phyloP scores from a whole-genome alignment of 129 eudicot genomes.

The Smallanthus sonchifolius region DNA sequence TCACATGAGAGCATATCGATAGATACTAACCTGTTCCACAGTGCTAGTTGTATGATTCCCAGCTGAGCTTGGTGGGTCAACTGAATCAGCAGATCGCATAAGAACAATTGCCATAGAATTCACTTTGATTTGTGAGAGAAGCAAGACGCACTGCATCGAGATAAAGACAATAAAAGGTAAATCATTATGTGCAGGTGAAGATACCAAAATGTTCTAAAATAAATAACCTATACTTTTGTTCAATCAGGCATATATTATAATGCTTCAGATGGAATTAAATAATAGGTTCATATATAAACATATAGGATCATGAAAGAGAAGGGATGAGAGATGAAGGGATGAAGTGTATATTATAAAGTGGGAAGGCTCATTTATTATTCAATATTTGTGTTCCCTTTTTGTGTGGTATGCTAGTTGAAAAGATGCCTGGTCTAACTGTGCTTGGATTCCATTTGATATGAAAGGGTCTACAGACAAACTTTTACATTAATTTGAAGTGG shows the following conservation, averaged over 20 bases:
- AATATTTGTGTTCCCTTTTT: background rate
- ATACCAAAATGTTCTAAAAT: background rate
- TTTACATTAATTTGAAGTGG: background rate
- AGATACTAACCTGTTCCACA: slow-evolving; percentile 66
- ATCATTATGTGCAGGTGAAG: slow-evolving; percentile 8
- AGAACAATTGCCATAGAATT: slow-evolving; percentile 88
- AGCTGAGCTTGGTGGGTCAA: slow-evolving; percentile 16
- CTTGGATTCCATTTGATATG: background rate
- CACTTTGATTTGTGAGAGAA: slow-evolving; percentile 72
- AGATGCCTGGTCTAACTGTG: background rate
- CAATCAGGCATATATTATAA: background rate
- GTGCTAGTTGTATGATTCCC: slow-evolving; percentile 46
- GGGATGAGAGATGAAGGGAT: background rate
- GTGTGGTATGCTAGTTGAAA: background rate
- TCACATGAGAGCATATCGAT: slow-evolving; percentile 6
- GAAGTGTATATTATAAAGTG: background rate
- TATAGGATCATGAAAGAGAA: no score
- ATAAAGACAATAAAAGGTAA: slow-evolving; percentile 15
- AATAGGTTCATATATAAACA: background rate
- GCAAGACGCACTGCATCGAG: slow-evolving; percentile 64
- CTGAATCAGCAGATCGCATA: slow-evolving; percentile 43
- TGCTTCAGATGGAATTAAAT: background rate
- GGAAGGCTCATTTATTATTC: background rate
- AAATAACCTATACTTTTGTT: background rate
- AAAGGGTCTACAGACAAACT: background rate